These are phyloP conservation scores for Heteromeles arbutifolia DNA, from an alignment of 306 rosid genomes.

Conservation along the genomic window DNA sequence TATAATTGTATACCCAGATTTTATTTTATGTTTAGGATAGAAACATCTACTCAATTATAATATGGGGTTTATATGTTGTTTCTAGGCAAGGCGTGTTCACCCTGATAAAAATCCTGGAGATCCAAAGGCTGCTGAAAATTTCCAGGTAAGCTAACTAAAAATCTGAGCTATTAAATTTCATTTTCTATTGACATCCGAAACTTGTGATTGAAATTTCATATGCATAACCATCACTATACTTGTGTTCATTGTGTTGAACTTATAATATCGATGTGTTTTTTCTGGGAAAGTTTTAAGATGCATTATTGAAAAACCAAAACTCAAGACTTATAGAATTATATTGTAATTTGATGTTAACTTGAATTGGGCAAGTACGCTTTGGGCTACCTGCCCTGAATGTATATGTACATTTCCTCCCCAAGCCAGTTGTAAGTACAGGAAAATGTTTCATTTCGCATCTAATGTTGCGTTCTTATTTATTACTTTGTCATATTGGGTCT, in stretches of 20 bases:
- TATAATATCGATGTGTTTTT: neutral
- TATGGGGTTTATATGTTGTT: conserved; percentile 2
- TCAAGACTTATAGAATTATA: neutral
- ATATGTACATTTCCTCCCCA: neutral
- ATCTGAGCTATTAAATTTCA: neutral
- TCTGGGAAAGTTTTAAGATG: neutral
- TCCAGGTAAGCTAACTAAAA: conserved; percentile 53
- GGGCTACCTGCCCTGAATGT: neutral
- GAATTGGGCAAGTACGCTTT: neutral
- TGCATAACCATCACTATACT: neutral
- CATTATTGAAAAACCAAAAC: neutral
- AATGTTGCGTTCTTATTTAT: neutral
- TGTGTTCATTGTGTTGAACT: neutral
- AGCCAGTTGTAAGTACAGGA: neutral
- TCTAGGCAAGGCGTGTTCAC: conserved; percentile 86
- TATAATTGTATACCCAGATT: neutral
- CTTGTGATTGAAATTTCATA: neutral
- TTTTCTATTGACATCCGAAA: neutral
- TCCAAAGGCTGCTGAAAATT: conserved; percentile 80
- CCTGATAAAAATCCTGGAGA: conserved; percentile 96
- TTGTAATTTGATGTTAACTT: neutral
- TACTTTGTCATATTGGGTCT: conserved; percentile 3
- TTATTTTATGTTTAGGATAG: neutral
- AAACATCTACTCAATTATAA: neutral
- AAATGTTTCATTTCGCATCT: neutral